Evolutionary conservation across 495 filamentous ascomycete species (phyloP), one percentile per base, ranked within the genome.

Genomic region (Penicillium desertorum): DNA sequence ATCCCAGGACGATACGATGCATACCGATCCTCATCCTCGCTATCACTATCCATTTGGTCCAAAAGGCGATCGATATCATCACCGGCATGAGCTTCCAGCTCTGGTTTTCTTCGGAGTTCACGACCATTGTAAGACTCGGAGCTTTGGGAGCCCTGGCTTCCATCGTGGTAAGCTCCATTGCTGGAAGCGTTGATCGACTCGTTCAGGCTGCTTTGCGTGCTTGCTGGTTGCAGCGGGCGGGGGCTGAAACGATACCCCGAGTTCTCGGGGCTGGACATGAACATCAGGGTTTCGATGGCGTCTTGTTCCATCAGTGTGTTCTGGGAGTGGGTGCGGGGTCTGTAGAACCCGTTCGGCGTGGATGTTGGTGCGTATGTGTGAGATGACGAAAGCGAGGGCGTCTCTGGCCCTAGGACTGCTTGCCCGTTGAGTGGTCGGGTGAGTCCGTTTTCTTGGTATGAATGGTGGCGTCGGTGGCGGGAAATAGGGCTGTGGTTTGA

Each of bases 201-300:
- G 57, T 67, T 68, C 46, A 63, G 68, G 60, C 64, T 78, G 54
- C 56, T 69, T 48, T 54, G 69, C 17, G 62, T 64, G 45, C 56
- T 56, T 3, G 53, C 58, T 27, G 61, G 62, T 41, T 68, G 70
- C 11, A 62, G 55, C 1, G 58, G 64, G 23, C 69, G 56, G 11
- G 75, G 71, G 53, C 69, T 77, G 6, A 76, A 65, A 34, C 72
- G 72, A 46, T 77, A 75, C 5, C 81, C 81, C 4, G 89, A 88
- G 65, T 91, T 89, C 12, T 84, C 87, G 0, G 91, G 91, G 60
- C 89, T 92, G 56, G 88, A 89, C 88, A 96, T 91, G 72, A 91
- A 92, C 20, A 95, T 76, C 23, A 95, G 73, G 0, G 88, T 89
- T 64, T 96, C 91, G 22, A 95, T 86, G n/a, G 90, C 91, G 61